Evolutionary conservation across 768 basidiomycete species (phyloP).

Genomic region (Leccinum rimulosum): DNA sequence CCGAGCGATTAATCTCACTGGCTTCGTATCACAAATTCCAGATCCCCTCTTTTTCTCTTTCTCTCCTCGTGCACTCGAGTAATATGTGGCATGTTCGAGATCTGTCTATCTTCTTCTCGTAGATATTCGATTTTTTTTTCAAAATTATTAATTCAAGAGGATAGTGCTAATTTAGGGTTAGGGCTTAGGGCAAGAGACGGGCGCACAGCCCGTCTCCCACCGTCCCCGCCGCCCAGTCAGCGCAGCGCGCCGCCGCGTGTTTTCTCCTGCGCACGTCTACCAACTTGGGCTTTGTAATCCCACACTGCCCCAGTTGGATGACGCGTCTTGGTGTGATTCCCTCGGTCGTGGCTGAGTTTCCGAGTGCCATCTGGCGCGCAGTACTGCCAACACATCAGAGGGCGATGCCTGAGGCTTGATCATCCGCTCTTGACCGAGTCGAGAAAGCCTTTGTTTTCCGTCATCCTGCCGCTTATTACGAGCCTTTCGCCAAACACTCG

Average conservation of each 20-base stretch:
- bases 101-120: not conserved
- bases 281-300: not conserved
- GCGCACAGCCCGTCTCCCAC: constrained; percentile 18
- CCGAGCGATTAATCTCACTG: constrained; percentile 7
- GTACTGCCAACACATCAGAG: not conserved
- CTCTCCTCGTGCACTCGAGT: not conserved
- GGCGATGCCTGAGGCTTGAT: constrained; percentile 4
- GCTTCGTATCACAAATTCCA: constrained; percentile 10
- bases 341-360: not conserved
- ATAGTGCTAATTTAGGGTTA: constrained; percentile 26
- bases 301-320: not conserved
- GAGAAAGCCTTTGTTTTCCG: not conserved
- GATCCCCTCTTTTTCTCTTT: not conserved
- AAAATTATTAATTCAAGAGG: not conserved
- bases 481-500: not conserved
- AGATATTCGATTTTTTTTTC: not conserved
- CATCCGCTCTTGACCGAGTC: not conserved
- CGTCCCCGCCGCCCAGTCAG: constrained; percentile 4
- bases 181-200: constrained; percentile 27
- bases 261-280: constrained; percentile 9
- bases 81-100: constrained; percentile 13
- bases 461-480: constrained; percentile 7
- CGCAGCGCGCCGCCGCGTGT: constrained; percentile 21
- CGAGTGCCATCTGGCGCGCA: not conserved
- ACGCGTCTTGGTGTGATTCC: not conserved